Evolutionary conservation across 176 grass and related monocot genomes (phyloP).

Genomic region (Bonia amplexicaulis): DNA sequence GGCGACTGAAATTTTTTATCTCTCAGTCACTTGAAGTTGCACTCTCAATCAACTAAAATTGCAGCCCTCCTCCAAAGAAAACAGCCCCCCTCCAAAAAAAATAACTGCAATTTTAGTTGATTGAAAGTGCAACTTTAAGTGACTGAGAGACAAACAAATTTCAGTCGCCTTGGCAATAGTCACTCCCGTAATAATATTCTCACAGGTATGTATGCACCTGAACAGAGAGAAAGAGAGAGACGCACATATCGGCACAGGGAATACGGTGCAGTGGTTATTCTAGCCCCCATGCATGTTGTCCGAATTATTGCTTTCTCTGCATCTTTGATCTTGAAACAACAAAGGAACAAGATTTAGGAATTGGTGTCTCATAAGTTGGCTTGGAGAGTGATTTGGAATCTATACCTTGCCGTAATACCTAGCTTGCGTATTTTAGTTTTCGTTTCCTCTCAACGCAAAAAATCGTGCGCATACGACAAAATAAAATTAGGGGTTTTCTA

Average conservation of each 20-base stretch:
- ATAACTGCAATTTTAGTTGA: no score
- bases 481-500: neutral
- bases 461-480: neutral
- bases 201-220: neutral
- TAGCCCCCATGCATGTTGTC: neutral
- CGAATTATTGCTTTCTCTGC: conserved; percentile 15
- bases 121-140: no score
- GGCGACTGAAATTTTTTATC: no score
- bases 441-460: neutral
- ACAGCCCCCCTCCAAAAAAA: no score
- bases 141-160: no score
- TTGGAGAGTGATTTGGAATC: conserved; percentile 21
- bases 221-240: neutral
- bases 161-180: no score
- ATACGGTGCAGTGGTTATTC: conserved; percentile 21
- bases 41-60: no score
- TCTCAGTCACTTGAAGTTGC: no score
- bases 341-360: conserved; percentile 2
- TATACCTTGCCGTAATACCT: conserved; percentile 18
- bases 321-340: neutral
- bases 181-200: neutral
- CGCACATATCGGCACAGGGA: conserved; percentile 19
- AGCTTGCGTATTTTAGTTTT: neutral
- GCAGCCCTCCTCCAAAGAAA: no score
- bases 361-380: neutral